phyloP scores from a whole-genome alignment of 371 early-diverging fungal species.

The Mucor plumbeus region DNA sequence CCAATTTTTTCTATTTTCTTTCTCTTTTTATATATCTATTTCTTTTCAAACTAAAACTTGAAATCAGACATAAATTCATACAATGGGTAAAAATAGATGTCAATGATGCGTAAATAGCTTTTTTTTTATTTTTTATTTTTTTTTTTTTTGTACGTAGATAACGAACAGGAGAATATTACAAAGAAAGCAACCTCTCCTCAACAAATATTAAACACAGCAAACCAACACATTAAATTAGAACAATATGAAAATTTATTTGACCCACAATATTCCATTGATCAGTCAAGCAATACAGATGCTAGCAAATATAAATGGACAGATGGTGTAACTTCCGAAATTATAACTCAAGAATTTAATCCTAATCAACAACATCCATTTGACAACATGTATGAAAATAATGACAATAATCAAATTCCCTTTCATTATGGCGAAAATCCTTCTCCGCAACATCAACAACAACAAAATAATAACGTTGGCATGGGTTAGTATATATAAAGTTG shows the following conservation, averaged over 20 bases:
- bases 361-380: conserved; percentile 1
- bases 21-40: background rate
- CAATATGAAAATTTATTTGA: background rate
- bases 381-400: background rate
- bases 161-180: conserved; percentile 6
- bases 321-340: conserved; percentile 7
- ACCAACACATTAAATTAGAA: background rate
- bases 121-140: background rate
- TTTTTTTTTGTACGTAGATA: too few species aligned
- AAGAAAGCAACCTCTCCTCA: background rate
- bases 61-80: background rate
- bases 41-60: background rate
- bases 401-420: conserved; percentile 1
- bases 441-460: background rate
- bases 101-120: background rate
- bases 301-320: background rate
- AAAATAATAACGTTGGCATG: background rate
- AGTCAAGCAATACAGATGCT: background rate
- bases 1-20: background rate
- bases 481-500: too few species aligned
- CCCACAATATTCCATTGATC: background rate
- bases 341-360: background rate
- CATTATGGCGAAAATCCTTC: background rate
- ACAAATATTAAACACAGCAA: background rate
- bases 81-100: background rate